Base-by-base conservation (phyloP, 208 protist genomes). In the Leishmania mexicana region DNA sequence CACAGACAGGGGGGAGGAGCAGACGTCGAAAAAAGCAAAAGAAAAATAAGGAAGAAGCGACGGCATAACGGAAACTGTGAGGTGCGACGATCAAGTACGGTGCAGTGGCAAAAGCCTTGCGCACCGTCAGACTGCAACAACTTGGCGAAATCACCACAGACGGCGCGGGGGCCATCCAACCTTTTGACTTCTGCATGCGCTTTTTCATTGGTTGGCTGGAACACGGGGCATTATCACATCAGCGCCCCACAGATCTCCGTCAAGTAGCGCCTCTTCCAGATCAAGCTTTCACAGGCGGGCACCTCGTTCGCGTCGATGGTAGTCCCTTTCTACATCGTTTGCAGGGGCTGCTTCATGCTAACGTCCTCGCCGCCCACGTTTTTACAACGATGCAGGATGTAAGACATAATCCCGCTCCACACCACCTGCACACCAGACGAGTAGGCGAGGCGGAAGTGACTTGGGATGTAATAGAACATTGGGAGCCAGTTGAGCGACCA, bases 401-500 rank as follows among this genome's bases (percentile, higher is more conserved):
- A 87, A 8, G 92, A 95, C 89, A 95, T 94, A 71, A 96, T 87
- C 4, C 88, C 90, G 76, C 88, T 94, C 94, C 92, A 97, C 68
- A 92, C 79, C 45, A 96, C 88, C 81, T 95, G 88, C 47, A 95
- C 51, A 11, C 68, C 75, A 17, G 89, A 89, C 11, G 83, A 86
- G 83, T 96, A 97, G 2, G 93, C 86, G 38, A 95, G 87, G 6
- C 94, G 86, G 62, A 96, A 94, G 81, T 96, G 92, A 8, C 86
- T 70, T 13, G 92, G 89, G 45, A 97, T 92, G 81, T 91, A 96
- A 85, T 96, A 96, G 80, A 97, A 96, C 83, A 97, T 88, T 19
- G 92, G 89, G 1, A 96, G 75, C 90, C 93, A 95, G 81, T 97
- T 95, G 21, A 91, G 28, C 4, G 88, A 83, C 94, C 94, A 96